Percentiles rank a stretch among this genome's conserved stretches.
phyloP scores from a whole-genome alignment of 768 basidiomycete genomes.

The Phaeolepiota aurea region DNA sequence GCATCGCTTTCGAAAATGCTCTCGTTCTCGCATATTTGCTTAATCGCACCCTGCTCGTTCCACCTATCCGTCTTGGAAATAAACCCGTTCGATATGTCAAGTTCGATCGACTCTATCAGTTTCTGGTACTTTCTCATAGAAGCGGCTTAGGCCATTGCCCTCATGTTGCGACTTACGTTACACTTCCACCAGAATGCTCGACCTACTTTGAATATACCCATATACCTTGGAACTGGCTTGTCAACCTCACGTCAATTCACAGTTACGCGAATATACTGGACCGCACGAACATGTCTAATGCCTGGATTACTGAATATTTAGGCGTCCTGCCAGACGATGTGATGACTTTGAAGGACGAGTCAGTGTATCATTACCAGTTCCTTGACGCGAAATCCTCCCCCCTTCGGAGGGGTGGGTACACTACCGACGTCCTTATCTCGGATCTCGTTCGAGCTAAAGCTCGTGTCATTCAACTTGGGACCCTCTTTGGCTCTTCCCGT shows the following conservation, averaged over 20 bases:
- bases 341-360: constrained; percentile 40
- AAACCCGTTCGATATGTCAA: constrained; percentile 52
- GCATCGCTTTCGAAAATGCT: constrained; percentile 81
- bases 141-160: constrained; percentile 45
- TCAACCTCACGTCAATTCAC: constrained; percentile 38
- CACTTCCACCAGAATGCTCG: constrained; percentile 46
- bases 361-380: constrained; percentile 59
- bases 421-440: constrained; percentile 31
- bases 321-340: constrained; percentile 29
- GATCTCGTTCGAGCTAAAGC: constrained; percentile 29
- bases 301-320: constrained; percentile 38
- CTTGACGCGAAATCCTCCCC: constrained; percentile 28
- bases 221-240: constrained; percentile 64
- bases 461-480: constrained; percentile 61
- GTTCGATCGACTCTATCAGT: constrained; percentile 38
- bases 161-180: constrained; percentile 19
- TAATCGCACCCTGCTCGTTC: constrained; percentile 72
- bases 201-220: constrained; percentile 54
- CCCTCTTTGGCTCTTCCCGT: constrained; percentile 70
- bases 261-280: constrained; percentile 34
- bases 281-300: constrained; percentile 39
- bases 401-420: constrained; percentile 27
- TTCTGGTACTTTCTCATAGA: constrained; percentile 42
- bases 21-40: constrained; percentile 61
- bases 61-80: constrained; percentile 62